Percentiles rank a stretch among this genome's conserved stretches.
Evolutionary conservation across 768 basidiomycete genomes (phyloP).

Genomic region (Mycena pura): DNA sequence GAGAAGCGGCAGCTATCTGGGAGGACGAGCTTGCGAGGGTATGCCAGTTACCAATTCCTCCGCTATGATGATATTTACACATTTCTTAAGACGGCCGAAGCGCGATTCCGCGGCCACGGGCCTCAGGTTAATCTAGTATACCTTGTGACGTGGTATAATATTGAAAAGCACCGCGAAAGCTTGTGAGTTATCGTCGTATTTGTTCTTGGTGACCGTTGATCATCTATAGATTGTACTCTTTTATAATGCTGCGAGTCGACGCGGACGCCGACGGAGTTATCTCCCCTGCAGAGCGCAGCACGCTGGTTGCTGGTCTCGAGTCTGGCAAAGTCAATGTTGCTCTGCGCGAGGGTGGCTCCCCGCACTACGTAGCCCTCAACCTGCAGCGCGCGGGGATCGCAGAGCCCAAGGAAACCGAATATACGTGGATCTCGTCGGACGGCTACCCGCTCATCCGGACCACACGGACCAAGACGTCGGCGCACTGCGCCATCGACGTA

Average conservation of each 20-base stretch:
- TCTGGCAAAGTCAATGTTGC: slow-evolving; percentile 2
- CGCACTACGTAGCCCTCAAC: slow-evolving; percentile 3
- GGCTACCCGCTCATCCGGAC: slow-evolving; percentile 22
- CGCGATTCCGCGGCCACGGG: slow-evolving; percentile 24
- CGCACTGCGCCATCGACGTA: slow-evolving; percentile 13
- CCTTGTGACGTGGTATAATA: slow-evolving; percentile 25
- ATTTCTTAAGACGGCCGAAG: slow-evolving; percentile 15
- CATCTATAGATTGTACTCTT: slow-evolving; percentile 12
- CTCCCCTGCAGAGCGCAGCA: slow-evolving; percentile 12
- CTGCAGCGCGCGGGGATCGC: slow-evolving; percentile 6
- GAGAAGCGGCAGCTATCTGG: slow-evolving; percentile 22
- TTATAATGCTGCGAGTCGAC: slow-evolving; percentile 23
- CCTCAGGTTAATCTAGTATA: slow-evolving; percentile 22
- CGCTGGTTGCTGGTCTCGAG: slow-evolving; percentile 13
- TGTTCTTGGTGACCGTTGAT: not conserved
- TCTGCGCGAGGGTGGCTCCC: slow-evolving; percentile 14
- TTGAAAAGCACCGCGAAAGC: slow-evolving; percentile 27
- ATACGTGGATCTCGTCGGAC: slow-evolving; percentile 20
- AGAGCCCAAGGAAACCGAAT: slow-evolving; percentile 12
- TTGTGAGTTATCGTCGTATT: not conserved
- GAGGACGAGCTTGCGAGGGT: slow-evolving; percentile 18
- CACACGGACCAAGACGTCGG: not conserved
- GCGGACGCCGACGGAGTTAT: slow-evolving; percentile 19
- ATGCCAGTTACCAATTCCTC: not conserved
- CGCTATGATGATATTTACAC: not conserved